Evolutionary conservation across 2,329 filamentous ascomycete species (phyloP).

Genomic region (Microsporum ferrugineum): DNA sequence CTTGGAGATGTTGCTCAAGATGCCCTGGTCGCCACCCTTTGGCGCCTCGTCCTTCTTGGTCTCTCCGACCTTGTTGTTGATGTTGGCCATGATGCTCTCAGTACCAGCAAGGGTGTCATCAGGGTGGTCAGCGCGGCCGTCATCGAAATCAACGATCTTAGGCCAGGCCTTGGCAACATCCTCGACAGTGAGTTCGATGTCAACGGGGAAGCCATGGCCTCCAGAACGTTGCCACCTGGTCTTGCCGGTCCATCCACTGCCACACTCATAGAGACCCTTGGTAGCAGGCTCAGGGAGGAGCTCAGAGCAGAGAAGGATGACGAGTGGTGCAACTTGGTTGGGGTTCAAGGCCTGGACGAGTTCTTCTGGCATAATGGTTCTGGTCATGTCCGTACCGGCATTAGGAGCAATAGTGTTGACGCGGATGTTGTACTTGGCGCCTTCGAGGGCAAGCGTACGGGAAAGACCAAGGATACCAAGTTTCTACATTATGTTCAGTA

Average conservation of each 20-base stretch:
- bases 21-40: slow-evolving; percentile 45
- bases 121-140: slow-evolving; percentile 77
- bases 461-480: slow-evolving; percentile 91
- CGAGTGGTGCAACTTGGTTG: slow-evolving; percentile 90
- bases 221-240: slow-evolving; percentile 92
- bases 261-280: slow-evolving; percentile 84
- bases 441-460: slow-evolving; percentile 81
- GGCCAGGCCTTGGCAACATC: slow-evolving; percentile 65
- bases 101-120: slow-evolving; percentile 64
- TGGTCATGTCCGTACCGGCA: slow-evolving; percentile 89
- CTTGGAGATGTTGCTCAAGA: slow-evolving; percentile 62
- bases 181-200: slow-evolving; percentile 73
- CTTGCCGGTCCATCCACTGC: slow-evolving; percentile 81
- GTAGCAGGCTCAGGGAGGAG: slow-evolving; percentile 73
- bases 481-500: slow-evolving; percentile 45
- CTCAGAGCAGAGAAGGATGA: slow-evolving; percentile 76
- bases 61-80: slow-evolving; percentile 57
- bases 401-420: slow-evolving; percentile 98
- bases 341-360: slow-evolving; percentile 98
- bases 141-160: slow-evolving; percentile 75
- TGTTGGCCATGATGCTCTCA: slow-evolving; percentile 71
- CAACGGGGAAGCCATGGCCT: slow-evolving; percentile 82
- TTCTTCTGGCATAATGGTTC: slow-evolving; percentile 88
- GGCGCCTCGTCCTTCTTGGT: slow-evolving; percentile 36
- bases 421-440: slow-evolving; percentile 92